phyloP scores from a whole-genome alignment of 108 stramenopile species.

The Mayamaea pseudoterrestris region DNA sequence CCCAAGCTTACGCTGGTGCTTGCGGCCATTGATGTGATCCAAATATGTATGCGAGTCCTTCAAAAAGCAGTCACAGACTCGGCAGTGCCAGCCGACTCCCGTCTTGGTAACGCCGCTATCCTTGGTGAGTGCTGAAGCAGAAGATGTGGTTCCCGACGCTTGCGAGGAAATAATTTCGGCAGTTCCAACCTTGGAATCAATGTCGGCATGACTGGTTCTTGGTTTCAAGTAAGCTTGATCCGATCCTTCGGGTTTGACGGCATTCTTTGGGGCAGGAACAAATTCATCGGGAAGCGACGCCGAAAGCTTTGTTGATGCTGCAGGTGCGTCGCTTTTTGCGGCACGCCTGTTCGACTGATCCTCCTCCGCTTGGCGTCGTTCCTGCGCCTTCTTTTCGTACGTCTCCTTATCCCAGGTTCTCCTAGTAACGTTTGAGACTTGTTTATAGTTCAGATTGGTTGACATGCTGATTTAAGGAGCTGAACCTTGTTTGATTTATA shows the following conservation, averaged over 20 bases:
- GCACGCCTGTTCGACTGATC: not conserved
- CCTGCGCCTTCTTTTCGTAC: slow-evolving; percentile 78
- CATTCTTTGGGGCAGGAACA: slow-evolving; percentile 52
- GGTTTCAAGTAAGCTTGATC: slow-evolving; percentile 73
- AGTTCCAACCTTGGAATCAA: slow-evolving; percentile 57
- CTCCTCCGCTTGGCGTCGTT: slow-evolving; percentile 23
- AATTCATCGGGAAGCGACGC: slow-evolving; percentile 74
- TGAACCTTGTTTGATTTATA: too few species aligned
- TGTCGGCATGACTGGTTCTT: slow-evolving; percentile 56
- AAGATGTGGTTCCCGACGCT: slow-evolving; percentile 31
- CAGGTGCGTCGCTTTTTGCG: not conserved
- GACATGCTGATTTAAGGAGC: too few species aligned
- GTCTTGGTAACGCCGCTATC: slow-evolving; percentile 38
- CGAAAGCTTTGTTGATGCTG: not conserved
- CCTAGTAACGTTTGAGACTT: slow-evolving; percentile 66
- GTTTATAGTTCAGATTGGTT: slow-evolving; percentile 41
- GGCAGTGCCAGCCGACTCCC: slow-evolving; percentile 92
- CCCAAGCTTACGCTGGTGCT: slow-evolving; percentile 90
- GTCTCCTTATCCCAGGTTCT: slow-evolving; percentile 91
- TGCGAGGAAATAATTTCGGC: slow-evolving; percentile 78
- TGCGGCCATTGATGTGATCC: slow-evolving; percentile 89
- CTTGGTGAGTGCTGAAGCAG: slow-evolving; percentile 8
- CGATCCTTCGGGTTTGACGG: slow-evolving; percentile 76
- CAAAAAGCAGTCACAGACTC: slow-evolving; percentile 90
- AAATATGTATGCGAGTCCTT: slow-evolving; percentile 89